Base-by-base conservation (phyloP, 805 yeast species). In the Lachancea nothofagi region DNA sequence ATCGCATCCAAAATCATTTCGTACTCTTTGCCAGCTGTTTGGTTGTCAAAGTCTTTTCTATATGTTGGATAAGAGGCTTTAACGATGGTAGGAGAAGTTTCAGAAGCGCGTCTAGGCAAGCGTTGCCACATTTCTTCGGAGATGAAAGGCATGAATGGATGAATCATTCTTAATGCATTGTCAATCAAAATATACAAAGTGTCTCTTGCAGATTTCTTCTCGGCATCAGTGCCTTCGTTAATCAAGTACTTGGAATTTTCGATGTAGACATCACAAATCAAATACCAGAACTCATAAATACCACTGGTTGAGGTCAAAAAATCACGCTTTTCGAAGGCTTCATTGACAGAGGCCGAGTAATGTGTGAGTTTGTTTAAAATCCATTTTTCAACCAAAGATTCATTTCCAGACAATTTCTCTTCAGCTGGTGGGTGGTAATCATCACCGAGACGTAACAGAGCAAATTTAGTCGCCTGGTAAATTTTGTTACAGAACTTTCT, bases 91-190 rank as follows among this genome's bases (percentile, higher is more conserved):
- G 64, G 69, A 20, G 87, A 70, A 17, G 66, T 65, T 54, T 85
- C 96, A 39, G 78, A 68, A 6, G 77, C 74, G 61, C 96, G 80
- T 57, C 83, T 82, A 54, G 97, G 97, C 57, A 93, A 71, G 67
- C 97, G 85, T 71, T 93, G 98, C 97, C 97, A 93, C 85, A 93
- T 78, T 72, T 93, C 98, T 67, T 93, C 98, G 34, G 97, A 82
- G 51, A 93, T 71, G 62, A 78, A 93, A 28, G 98, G 98, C 98
- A 93, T 93, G 72, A 87, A 93, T 62, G 98, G 98, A 62, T 90
- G 97, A 53, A 90, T 93, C 69, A 93, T 62, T 62, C 75, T 81
- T 69, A 90, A 75, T 8, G 96, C 96, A 50, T 83, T 84, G 57
- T 93, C 97, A 52, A 90, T 73, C 69, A 95, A 77, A 25, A 93